Evolutionary conservation across 768 basidiomycete genomes (phyloP).

Genomic region (Pulveroboletus frians): DNA sequence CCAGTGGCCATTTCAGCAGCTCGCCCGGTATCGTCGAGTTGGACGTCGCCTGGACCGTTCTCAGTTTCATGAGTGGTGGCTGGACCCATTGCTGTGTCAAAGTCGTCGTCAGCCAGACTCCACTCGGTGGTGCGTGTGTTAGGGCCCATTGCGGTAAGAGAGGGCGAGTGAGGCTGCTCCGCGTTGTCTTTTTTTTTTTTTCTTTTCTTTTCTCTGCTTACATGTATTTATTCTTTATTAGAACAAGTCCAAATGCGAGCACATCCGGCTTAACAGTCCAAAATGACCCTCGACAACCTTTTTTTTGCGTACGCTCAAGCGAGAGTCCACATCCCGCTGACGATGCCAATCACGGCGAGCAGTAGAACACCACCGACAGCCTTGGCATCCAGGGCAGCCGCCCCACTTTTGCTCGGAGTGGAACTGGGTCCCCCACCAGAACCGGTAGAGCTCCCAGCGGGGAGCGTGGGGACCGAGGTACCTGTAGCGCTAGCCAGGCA

Average conservation of each 20-base stretch:
- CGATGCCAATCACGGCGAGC: slow-evolving; percentile 34
- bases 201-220: background rate
- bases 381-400: slow-evolving; percentile 27
- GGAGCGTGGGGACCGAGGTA: slow-evolving; percentile 57
- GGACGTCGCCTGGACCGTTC: slow-evolving; percentile 42
- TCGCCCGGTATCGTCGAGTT: slow-evolving; percentile 25
- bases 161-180: background rate
- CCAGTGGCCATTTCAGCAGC: slow-evolving; percentile 12
- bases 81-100: slow-evolving; percentile 42
- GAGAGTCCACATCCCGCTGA: slow-evolving; percentile 43
- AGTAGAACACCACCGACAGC: slow-evolving; percentile 35
- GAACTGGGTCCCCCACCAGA: slow-evolving; percentile 19
- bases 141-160: slow-evolving; percentile 20
- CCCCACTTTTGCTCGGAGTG: slow-evolving; percentile 19
- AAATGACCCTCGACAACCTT: background rate
- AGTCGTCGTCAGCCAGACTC: slow-evolving; percentile 43
- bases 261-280: slow-evolving; percentile 5
- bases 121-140: slow-evolving; percentile 34
- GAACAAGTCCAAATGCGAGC: background rate
- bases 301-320: slow-evolving; percentile 8
- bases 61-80: slow-evolving; percentile 41
- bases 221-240: background rate
- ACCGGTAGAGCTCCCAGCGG: slow-evolving; percentile 28
- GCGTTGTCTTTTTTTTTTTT: background rate
- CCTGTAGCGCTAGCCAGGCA: slow-evolving; percentile 62